A percentile compares a stretch with the other conserved stretches of the same genome.
These are phyloP conservation scores for Teratosphaeria gauchensis DNA, from an alignment of 2,329 filamentous ascomycete genomes.

Conservation along the genomic window DNA sequence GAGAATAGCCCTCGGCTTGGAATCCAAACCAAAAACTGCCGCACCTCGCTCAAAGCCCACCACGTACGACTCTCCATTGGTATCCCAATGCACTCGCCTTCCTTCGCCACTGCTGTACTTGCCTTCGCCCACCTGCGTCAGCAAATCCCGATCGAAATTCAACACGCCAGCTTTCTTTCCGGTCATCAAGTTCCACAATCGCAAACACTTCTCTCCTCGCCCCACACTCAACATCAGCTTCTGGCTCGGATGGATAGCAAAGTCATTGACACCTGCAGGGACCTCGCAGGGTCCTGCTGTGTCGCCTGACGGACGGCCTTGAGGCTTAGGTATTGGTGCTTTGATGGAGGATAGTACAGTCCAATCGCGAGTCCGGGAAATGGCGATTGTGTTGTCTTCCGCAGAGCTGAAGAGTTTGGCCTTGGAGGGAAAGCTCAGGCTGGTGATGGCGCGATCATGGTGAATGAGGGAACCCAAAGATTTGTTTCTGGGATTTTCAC, in stretches of 20 bases:
- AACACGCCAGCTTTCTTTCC: slow-evolving; percentile 91
- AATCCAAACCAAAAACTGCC: slow-evolving; percentile 81
- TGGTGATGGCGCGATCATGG: slow-evolving; percentile 73
- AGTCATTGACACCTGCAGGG: slow-evolving; percentile 85
- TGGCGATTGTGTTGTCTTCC: slow-evolving; percentile 84
- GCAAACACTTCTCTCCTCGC: slow-evolving; percentile 81
- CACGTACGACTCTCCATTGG: slow-evolving; percentile 69
- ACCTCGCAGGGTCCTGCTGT: slow-evolving; percentile 73
- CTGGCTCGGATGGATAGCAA: slow-evolving; percentile 90
- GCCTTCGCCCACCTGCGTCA: slow-evolving; percentile 67
- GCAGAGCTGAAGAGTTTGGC: slow-evolving; percentile 80
- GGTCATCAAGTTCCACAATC: slow-evolving; percentile 92
- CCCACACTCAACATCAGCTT: slow-evolving; percentile 93
- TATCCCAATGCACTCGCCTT: slow-evolving; percentile 70
- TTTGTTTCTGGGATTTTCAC: slow-evolving; percentile 77
- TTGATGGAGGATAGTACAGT: slow-evolving; percentile 79
- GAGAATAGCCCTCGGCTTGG: slow-evolving; percentile 65
- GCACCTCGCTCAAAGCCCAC: slow-evolving; percentile 81
- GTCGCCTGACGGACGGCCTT: slow-evolving; percentile 77
- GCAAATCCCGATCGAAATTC: slow-evolving; percentile 65
- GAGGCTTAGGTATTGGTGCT: slow-evolving; percentile 70
- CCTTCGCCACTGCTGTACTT: slow-evolving; percentile 74
- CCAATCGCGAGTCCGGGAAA: slow-evolving; percentile 84
- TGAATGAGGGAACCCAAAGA: slow-evolving; percentile 81
- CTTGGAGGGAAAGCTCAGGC: slow-evolving; percentile 71